Evolutionary conservation across 495 filamentous ascomycete genomes (phyloP).

Genomic region (Aspergillus ellipticus): DNA sequence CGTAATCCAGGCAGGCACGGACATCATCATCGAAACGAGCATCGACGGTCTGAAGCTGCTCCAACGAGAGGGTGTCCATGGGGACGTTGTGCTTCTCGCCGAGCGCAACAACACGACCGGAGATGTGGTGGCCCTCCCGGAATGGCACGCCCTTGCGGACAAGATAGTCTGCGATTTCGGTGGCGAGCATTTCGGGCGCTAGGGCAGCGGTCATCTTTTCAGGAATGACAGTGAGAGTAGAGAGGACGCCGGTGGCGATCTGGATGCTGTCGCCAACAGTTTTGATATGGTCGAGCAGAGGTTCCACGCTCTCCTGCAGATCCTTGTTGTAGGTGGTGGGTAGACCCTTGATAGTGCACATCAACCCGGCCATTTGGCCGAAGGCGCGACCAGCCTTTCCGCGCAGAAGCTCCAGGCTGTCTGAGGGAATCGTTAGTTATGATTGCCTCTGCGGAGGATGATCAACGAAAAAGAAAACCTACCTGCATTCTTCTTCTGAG

Average conservation of each 20-base stretch:
- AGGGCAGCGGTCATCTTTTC: conserved; percentile 77
- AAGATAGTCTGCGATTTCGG: conserved; percentile 86
- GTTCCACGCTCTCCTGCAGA: conserved; percentile 85
- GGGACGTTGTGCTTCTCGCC: conserved; percentile 65
- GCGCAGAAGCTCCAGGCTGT: conserved; percentile 81
- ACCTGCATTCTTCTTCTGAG: conserved; percentile 71
- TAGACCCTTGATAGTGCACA: conserved; percentile 82
- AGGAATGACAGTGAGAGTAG: conserved; percentile 61
- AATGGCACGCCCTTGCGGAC: conserved; percentile 81
- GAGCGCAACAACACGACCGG: conserved; percentile 71
- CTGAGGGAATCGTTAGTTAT: conserved; percentile 45
- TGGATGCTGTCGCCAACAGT: conserved; percentile 81
- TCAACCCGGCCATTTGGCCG: conserved; percentile 85
- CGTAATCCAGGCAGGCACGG: conserved; percentile 71
- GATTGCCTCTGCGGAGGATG: background rate
- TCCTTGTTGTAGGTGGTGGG: conserved; percentile 95
- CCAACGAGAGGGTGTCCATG: conserved; percentile 72
- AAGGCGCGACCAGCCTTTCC: conserved; percentile 84
- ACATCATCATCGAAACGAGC: conserved; percentile 74
- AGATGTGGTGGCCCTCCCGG: conserved; percentile 84
- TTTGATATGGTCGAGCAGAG: conserved; percentile 82
- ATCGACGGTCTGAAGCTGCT: conserved; percentile 72
- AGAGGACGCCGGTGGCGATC: conserved; percentile 76
- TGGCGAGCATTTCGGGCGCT: conserved; percentile 71
- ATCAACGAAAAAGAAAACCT: conserved; percentile 6